Evolutionary conservation across 192 early-diverging fungal genomes (phyloP).

Genomic region (Backusella luteola): DNA sequence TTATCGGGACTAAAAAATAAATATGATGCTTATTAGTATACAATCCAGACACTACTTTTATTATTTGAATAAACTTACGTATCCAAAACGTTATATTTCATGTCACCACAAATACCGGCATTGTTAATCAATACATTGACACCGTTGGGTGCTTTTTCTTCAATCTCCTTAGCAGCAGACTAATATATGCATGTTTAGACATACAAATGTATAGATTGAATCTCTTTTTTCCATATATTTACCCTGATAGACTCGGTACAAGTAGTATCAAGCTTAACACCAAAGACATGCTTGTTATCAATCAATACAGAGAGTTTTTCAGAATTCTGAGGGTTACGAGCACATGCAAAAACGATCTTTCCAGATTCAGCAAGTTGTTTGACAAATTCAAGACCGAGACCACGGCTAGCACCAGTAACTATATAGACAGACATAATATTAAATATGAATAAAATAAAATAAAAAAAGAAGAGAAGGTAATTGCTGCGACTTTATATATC

Average conservation of each 20-base stretch:
- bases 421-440: constrained; percentile 12
- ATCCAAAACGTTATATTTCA: neutral
- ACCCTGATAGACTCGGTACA: constrained; percentile 19
- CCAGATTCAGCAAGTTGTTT: constrained; percentile 18
- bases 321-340: constrained; percentile 19
- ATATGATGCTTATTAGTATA: neutral
- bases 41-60: no score
- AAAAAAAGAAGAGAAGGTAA: no score
- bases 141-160: constrained; percentile 20
- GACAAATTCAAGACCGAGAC: constrained; percentile 40
- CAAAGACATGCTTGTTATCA: constrained; percentile 26
- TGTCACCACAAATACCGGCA: constrained; percentile 20
- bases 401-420: constrained; percentile 33
- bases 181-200: neutral
- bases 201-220: neutral
- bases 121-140: constrained; percentile 39
- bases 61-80: neutral
- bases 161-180: constrained; percentile 25
- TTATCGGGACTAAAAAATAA: neutral
- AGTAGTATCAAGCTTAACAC: constrained; percentile 21
- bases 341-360: constrained; percentile 26
- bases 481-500: no score
- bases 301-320: constrained; percentile 8
- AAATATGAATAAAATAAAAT: no score
- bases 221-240: neutral